phyloP scores from a whole-genome alignment of 2,329 filamentous ascomycete species.

The Magnaporthales sp. region DNA sequence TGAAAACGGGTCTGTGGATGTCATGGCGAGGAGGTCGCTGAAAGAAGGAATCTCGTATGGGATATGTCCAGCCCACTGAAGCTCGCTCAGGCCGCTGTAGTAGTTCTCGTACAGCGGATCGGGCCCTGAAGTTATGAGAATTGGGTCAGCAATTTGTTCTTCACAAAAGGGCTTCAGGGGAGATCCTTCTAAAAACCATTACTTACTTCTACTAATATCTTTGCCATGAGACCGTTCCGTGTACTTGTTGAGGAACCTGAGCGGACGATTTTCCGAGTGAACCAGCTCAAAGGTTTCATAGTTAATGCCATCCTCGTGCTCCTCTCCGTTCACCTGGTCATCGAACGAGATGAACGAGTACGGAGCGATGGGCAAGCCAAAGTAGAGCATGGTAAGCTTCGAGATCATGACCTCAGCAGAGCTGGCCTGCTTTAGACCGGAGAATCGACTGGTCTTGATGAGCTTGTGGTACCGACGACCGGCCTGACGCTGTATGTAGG shows the following conservation, averaged over 20 bases:
- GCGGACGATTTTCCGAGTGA: conserved; percentile 13
- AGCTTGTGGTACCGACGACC: conserved; percentile 1
- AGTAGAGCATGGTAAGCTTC: conserved; percentile 38
- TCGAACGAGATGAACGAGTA: conserved; percentile 19
- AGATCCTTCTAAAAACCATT: too few species aligned
- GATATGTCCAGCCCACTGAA: neutral
- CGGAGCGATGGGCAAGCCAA: conserved; percentile 35
- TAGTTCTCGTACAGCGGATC: neutral
- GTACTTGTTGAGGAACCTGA: conserved; percentile 12
- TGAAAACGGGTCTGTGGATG: neutral
- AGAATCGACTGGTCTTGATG: neutral
- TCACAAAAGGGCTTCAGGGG: accelerated
- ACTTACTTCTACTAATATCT: conserved; percentile 2
- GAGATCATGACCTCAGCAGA: neutral
- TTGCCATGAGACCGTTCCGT: conserved; percentile 8
- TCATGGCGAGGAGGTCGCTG: neutral
- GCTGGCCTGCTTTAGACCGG: neutral
- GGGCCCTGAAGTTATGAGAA: neutral
- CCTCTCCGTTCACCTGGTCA: conserved; percentile 5
- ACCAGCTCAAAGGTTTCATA: conserved; percentile 3
- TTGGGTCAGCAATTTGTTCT: neutral
- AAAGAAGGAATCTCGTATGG: neutral
- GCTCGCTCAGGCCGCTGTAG: neutral
- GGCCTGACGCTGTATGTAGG: conserved; percentile 1
- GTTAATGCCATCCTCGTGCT: conserved; percentile 6